Evolutionary conservation across 1,139 yeast species (phyloP), one percentile per base, ranked within the genome.

Genomic region (Candida sojae): DNA sequence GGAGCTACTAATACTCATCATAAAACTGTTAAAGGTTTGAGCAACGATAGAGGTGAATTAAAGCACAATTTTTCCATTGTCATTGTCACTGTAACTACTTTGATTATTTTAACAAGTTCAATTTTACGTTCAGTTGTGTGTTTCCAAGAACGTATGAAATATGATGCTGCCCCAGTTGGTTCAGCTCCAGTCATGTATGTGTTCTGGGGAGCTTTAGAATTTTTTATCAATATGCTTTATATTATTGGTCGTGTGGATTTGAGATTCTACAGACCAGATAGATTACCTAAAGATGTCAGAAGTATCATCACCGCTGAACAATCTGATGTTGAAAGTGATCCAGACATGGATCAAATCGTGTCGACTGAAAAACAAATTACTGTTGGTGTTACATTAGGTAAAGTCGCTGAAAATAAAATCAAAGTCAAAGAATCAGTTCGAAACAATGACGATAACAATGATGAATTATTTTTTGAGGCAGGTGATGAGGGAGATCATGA

Each of bases 211-310:
- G 80, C 77, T 4, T 70, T 83, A 39, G 95, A 88, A 67, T 75
- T 76, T 0, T 54, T 83, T 29, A 79, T 84, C 49, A 75, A 83
- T 49, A 53, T 82, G 6, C 49, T 83, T 41, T 84, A 83, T 63
- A 64, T 87, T 41, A 63, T 83, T 29, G 83, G 84, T 39, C 74
- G 95, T 61, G 80, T 84, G 44, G 95, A 87, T 62, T 74, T 87
- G 57, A 75, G 95, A 61, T 87, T 87, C 68, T 87, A 87, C 73
- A 82, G 89, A 64, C 93, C 93, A 25, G 93, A 86, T 58, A 64
- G 67, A 50, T 67, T 81, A 48, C 78, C 79, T 6, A 54, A 59
- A 33, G 65, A 64, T 46, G 78, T 75, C 21, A 60, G 78, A 47
- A 55, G 65, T 23, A 73, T 75, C 41, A 67, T 73, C 43, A 75